A percentile compares a stretch with the other conserved stretches of the same genome.
Evolutionary conservation across 2,329 filamentous ascomycete species (phyloP).

Genomic region (Colletotrichum godetiae): DNA sequence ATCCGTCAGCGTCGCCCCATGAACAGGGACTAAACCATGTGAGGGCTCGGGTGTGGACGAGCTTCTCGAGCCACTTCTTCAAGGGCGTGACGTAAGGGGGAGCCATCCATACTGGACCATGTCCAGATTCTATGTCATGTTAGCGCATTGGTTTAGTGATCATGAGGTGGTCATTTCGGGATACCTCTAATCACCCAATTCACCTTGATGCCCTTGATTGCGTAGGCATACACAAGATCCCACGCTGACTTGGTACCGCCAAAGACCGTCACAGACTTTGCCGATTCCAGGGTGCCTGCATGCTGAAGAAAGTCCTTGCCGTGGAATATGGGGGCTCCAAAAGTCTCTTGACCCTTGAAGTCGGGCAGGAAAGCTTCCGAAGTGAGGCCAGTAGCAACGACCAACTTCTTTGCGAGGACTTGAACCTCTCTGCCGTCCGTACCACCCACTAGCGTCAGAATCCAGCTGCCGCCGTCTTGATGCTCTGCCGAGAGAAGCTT

Average conservation of each 20-base stretch:
- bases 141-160: background rate
- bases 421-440: conserved; percentile 33
- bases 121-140: conserved; percentile 52
- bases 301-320: conserved; percentile 57
- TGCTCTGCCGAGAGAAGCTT: conserved; percentile 57
- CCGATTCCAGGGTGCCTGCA: conserved; percentile 51
- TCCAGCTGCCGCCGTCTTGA: conserved; percentile 54
- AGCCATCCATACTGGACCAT: conserved; percentile 69
- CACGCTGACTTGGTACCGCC: conserved; percentile 74
- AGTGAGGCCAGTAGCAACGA: conserved; percentile 67
- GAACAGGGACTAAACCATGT: conserved; percentile 82
- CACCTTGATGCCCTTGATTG: conserved; percentile 63
- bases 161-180: background rate
- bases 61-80: conserved; percentile 75
- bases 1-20: conserved; percentile 75
- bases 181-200: conserved; percentile 69
- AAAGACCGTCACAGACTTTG: conserved; percentile 64
- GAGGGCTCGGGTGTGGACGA: conserved; percentile 73
- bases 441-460: conserved; percentile 45
- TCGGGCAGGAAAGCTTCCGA: conserved; percentile 60
- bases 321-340: conserved; percentile 61
- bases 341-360: conserved; percentile 58
- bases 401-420: conserved; percentile 58
- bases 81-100: conserved; percentile 73
- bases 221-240: conserved; percentile 73